A percentile compares a stretch with the other conserved stretches of the same genome.
phyloP scores from a whole-genome alignment of 73 alveolate species.

The Breviolum minutum region DNA sequence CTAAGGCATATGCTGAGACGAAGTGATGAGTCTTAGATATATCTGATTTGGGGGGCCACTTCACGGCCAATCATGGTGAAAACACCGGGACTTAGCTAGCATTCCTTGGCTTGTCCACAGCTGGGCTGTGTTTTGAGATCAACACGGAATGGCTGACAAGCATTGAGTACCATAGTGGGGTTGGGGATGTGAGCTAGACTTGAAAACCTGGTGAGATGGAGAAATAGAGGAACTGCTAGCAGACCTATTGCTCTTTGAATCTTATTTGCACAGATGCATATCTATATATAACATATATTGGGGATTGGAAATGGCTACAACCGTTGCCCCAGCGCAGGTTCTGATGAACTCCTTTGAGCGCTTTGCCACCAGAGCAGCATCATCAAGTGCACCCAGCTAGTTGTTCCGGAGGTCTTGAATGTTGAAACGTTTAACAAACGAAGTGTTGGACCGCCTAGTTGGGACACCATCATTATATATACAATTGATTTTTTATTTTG shows the following conservation, averaged over 20 bases:
- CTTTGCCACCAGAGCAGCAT: background rate
- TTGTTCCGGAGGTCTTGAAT: background rate
- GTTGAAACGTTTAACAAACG: background rate
- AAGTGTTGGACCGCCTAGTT: too few relatives aligned
- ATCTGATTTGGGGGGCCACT: background rate
- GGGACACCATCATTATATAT: too few relatives aligned
- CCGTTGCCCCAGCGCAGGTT: background rate
- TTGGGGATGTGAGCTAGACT: background rate
- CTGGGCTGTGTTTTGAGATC: background rate
- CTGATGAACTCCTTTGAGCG: background rate
- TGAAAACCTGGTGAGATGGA: background rate
- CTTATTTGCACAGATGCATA: too few relatives aligned
- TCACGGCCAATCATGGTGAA: too few relatives aligned
- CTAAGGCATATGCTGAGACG: background rate
- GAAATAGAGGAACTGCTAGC: background rate
- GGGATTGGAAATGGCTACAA: background rate
- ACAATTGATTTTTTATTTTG: background rate
- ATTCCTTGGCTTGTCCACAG: background rate
- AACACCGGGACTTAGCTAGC: background rate
- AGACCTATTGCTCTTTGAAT: too few relatives aligned
- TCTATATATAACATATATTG: background rate
- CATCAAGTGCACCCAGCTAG: background rate
- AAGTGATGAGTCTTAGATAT: background rate
- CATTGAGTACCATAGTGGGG: background rate
- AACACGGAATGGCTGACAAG: background rate